Evolutionary conservation across 2,329 filamentous ascomycete genomes (phyloP).

Genomic region (Ophiostoma ulmi): DNA sequence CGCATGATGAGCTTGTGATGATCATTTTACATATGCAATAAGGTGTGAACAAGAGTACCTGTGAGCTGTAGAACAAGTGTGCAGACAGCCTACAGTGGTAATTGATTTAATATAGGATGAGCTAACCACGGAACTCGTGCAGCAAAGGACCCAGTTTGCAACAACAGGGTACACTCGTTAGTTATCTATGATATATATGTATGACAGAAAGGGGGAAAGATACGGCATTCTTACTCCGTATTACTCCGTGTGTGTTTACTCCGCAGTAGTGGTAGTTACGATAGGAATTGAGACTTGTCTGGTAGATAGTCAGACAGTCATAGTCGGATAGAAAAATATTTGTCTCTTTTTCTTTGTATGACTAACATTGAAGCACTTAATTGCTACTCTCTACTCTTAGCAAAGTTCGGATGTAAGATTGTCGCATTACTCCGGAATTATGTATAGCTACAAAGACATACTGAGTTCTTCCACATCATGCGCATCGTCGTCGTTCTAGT

Average conservation of each 20-base stretch:
- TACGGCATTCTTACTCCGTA: neutral
- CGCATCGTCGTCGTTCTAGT: neutral
- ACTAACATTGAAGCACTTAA: neutral
- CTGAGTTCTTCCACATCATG: conserved; percentile 8
- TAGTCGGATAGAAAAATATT: no score
- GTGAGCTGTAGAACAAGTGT: neutral
- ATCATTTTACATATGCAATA: neutral
- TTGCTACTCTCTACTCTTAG: neutral
- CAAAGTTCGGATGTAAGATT: neutral
- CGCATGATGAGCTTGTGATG: neutral
- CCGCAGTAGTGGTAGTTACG: neutral
- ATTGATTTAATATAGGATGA: no score
- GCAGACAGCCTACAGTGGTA: no score
- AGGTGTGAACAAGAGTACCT: no score
- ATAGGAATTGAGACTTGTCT: neutral
- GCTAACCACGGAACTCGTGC: no score
- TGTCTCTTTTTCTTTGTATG: neutral
- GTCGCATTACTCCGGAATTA: neutral
- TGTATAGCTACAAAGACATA: neutral
- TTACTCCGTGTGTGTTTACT: neutral
- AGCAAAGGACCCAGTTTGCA: no score
- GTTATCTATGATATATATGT: neutral
- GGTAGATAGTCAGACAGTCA: no score
- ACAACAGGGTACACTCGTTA: no score
- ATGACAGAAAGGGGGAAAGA: no score